A percentile compares a stretch with the other conserved stretches of the same genome.
phyloP scores from a whole-genome alignment of 2,329 filamentous ascomycete genomes.

The Talaromyces albobiverticillius region DNA sequence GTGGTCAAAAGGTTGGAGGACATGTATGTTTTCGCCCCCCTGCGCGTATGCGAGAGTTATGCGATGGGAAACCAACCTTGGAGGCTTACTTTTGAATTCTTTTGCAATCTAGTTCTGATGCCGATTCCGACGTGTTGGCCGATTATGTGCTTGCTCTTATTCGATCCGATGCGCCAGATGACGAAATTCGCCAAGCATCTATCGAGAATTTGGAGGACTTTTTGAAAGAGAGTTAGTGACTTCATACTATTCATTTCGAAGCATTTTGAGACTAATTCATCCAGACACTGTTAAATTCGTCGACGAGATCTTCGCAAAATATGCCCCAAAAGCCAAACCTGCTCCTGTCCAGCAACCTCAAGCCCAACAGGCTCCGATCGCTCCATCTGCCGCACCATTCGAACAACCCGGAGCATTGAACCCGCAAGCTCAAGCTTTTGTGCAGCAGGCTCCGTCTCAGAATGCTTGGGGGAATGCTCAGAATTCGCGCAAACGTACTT shows the following conservation, averaged over 20 bases:
- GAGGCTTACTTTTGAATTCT: slow-evolving; percentile 5
- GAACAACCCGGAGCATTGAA: slow-evolving; percentile 17
- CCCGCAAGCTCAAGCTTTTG: slow-evolving; percentile 19
- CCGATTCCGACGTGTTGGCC: slow-evolving; percentile 59
- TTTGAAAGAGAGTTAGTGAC: slow-evolving; percentile 49
- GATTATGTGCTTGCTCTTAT: slow-evolving; percentile 62
- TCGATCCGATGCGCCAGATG: slow-evolving; percentile 53
- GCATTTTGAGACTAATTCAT: neutral
- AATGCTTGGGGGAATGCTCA: slow-evolving; percentile 22
- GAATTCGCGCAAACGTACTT: slow-evolving; percentile 52
- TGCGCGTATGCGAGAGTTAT: neutral
- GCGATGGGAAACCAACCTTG: neutral
- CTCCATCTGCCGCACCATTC: slow-evolving; percentile 2
- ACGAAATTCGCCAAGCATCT: slow-evolving; percentile 52
- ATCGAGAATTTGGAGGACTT: slow-evolving; percentile 59
- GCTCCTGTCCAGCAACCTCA: slow-evolving; percentile 14
- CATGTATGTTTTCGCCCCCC: slow-evolving; percentile 42
- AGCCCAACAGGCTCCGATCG: slow-evolving; percentile 19
- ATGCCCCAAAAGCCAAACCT: slow-evolving; percentile 44
- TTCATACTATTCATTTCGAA: neutral
- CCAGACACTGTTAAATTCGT: slow-evolving; percentile 54
- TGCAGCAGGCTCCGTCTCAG: slow-evolving; percentile 20
- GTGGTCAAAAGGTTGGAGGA: slow-evolving; percentile 58
- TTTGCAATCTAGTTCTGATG: slow-evolving; percentile 51
- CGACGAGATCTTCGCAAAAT: slow-evolving; percentile 53